These are phyloP conservation scores for Hypomyces rosellus DNA, from an alignment of 2,329 filamentous ascomycete species.

Conservation along the genomic window DNA sequence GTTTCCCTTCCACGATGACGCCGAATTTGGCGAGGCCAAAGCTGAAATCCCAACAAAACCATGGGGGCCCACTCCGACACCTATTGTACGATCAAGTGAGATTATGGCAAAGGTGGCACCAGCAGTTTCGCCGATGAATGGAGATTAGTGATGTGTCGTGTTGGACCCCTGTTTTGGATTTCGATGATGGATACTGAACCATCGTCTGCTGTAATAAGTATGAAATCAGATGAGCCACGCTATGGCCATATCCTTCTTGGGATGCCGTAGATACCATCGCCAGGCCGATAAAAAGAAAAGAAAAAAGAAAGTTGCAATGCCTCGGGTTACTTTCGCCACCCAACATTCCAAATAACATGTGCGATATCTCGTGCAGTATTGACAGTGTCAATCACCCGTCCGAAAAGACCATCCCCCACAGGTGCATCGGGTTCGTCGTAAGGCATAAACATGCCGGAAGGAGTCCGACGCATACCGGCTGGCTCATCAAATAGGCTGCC, in stretches of 20 bases:
- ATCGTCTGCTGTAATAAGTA: neutral
- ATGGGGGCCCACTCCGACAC: neutral
- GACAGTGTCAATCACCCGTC: constrained; percentile 74
- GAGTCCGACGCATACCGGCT: constrained; percentile 65
- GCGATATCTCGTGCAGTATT: constrained; percentile 66
- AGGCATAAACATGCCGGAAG: constrained; percentile 89
- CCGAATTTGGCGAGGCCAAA: constrained; percentile 7
- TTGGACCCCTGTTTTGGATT: constrained; percentile 5
- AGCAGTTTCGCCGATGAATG: neutral
- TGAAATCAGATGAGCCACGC: constrained; percentile 3
- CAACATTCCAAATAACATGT: constrained; percentile 67
- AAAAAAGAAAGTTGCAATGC: neutral
- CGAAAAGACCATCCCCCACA: constrained; percentile 60
- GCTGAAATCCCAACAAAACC: constrained; percentile 2
- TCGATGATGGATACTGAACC: neutral
- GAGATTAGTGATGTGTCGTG: constrained; percentile 5
- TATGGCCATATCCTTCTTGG: neutral
- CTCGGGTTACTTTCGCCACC: constrained; percentile 48
- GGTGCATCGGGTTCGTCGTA: constrained; percentile 66
- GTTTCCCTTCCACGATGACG: constrained; percentile 9
- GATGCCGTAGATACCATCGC: neutral
- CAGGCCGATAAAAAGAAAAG: neutral
- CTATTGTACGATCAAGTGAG: neutral
- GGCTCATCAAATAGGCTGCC: constrained; percentile 45
- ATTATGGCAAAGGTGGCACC: constrained; percentile 4